A percentile compares a stretch with the other conserved stretches of the same genome.
phyloP scores from a whole-genome alignment of 371 early-diverging fungal species.

The Syncephalastrum racemosum region DNA sequence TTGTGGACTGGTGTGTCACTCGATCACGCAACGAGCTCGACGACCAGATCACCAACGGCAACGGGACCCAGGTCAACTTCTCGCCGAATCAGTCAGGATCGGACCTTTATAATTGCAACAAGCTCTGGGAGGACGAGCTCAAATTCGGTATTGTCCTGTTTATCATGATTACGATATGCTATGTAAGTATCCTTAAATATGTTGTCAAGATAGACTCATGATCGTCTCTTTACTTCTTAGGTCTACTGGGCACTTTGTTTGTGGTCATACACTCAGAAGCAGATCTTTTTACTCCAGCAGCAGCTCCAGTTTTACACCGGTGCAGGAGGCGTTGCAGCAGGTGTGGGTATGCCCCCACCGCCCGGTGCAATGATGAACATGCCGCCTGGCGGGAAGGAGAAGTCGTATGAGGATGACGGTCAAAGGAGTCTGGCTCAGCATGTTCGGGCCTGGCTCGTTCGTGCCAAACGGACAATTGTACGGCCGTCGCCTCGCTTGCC shows the following conservation, averaged over 20 bases:
- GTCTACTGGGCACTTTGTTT: constrained; percentile 27
- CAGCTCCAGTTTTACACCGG: constrained; percentile 5
- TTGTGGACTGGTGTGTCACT: constrained; percentile 26
- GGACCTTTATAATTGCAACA: constrained; percentile 26
- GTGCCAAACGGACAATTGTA: no score
- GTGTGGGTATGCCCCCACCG: constrained; percentile 11
- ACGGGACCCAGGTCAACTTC: constrained; percentile 12
- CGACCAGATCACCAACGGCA: constrained; percentile 13
- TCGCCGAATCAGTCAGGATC: constrained; percentile 3
- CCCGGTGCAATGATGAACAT: constrained; percentile 23
- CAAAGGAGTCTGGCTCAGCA: constrained; percentile 28
- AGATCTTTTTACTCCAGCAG: constrained; percentile 5
- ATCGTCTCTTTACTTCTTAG: constrained; percentile 6
- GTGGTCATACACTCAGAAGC: constrained; percentile 29
- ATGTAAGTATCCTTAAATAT: constrained; percentile 16
- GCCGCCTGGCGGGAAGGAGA: background rate
- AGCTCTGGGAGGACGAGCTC: constrained; percentile 32
- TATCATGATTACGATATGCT: constrained; percentile 22
- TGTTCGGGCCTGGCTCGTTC: background rate
- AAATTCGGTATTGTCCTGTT: constrained; percentile 26
- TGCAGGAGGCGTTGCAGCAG: constrained; percentile 4
- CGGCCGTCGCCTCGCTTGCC: no score
- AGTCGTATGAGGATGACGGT: constrained; percentile 11
- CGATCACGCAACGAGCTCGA: constrained; percentile 17
- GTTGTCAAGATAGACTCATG: background rate